Evolutionary conservation across 116 monocot species (phyloP), one percentile per base, ranked within the genome.

Genomic region (Posidonia oceanica): DNA sequence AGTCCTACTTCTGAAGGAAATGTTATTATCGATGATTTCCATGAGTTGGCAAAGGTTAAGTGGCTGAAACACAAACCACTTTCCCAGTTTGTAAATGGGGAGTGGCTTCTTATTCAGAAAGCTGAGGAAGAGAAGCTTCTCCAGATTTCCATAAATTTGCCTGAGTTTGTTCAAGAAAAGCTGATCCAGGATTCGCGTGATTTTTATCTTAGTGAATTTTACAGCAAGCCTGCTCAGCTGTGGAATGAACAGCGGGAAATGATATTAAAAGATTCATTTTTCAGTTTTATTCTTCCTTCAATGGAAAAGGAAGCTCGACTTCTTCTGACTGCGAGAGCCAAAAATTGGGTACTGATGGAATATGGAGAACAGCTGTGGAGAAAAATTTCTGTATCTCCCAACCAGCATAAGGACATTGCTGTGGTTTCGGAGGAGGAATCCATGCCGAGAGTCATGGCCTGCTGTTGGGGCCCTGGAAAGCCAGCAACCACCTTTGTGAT

Each of bases 401-500:
- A 81, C 57, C 83, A 80, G 62, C 69, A 73, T 17, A 75, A 71
- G 63, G 79, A 82, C 16, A 40, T 51, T 70, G 87, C 79, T 12
- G 64, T 55, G 56, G 77, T 79, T 14, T 37, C 59, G 18, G 91
- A 91, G 7, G 87, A 97, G 52, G 92, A 89, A 74, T 73, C 77
- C 70, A 80, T 82, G 5, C 76, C 77, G 62, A 83, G 83, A 68
- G 87, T 93, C 40, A 87, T 98, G 90, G 87, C 87, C 20, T 88
- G 88, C 62, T 98, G 98, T 74, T 93, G 93, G 93, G 98, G 98
- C 13, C 86, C 86, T 63, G 98, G 90, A 69, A 92, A 89, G 56
- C 93, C 98, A 59, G 80, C 90, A 20, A 92, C 93, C 52, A 90
- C 98, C 22, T 87, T 98, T 83, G 98, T 98, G n/a, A 87, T 91